A percentile compares a stretch with the other conserved stretches of the same genome.
These are phyloP conservation scores for Apophysomyces elegans DNA, from an alignment of 371 early-diverging fungal species.

Conservation along the genomic window DNA sequence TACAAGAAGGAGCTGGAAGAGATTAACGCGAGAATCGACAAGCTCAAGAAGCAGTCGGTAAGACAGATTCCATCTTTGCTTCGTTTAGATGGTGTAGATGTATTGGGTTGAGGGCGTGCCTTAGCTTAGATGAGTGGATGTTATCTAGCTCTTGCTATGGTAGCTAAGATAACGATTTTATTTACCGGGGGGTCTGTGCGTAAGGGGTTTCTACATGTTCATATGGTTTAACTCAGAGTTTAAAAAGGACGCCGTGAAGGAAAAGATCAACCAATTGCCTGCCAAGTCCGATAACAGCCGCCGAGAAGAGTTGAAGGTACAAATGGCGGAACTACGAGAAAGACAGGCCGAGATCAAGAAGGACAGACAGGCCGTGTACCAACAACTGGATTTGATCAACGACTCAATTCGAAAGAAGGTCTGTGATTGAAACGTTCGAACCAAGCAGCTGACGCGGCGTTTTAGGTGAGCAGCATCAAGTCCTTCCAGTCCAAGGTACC, in stretches of 20 bases:
- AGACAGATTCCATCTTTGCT: conserved; percentile 18
- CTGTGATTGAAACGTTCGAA: background rate
- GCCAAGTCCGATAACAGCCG: conserved; percentile 48
- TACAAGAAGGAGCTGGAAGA: conserved; percentile 53
- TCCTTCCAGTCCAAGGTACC: conserved; percentile 77
- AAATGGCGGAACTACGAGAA: conserved; percentile 68
- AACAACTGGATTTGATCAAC: conserved; percentile 63
- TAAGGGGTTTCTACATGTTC: conserved; percentile 1
- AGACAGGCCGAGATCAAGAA: conserved; percentile 60
- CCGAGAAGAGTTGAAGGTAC: conserved; percentile 62
- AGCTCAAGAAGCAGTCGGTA: conserved; percentile 61
- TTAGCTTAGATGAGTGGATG: background rate
- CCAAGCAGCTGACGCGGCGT: conserved; percentile 3
- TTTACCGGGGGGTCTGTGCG: conserved; percentile 2
- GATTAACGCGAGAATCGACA: conserved; percentile 58
- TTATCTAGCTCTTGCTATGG: background rate
- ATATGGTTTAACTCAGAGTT: conserved; percentile 1
- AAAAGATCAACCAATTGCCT: conserved; percentile 33
- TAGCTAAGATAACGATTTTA: background rate
- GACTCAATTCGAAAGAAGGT: conserved; percentile 35
- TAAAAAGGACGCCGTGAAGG: conserved; percentile 61
- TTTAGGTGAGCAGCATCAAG: conserved; percentile 71
- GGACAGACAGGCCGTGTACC: conserved; percentile 56
- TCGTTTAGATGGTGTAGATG: background rate
- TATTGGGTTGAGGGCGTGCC: background rate